These are phyloP conservation scores for Lasiosphaeria hispida DNA, from an alignment of 495 filamentous ascomycete genomes.

Conservation along the genomic window DNA sequence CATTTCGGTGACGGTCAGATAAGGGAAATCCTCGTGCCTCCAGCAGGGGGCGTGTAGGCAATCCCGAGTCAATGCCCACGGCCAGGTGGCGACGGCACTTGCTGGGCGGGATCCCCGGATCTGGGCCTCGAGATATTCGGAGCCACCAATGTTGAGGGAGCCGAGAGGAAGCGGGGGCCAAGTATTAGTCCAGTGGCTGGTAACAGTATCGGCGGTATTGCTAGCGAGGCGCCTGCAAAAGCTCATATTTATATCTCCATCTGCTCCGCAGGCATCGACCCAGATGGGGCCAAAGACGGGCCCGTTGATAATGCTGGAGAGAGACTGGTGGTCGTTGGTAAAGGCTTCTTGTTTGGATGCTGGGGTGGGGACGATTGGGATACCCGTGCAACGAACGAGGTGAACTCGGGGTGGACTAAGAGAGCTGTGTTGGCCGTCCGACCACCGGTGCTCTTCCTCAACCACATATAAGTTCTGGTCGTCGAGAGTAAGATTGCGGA, in stretches of 20 bases:
- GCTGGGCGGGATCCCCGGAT: background rate
- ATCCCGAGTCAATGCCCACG: background rate
- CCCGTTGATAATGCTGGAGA: slow-evolving; percentile 17
- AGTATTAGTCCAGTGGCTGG: background rate
- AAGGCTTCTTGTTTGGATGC: background rate
- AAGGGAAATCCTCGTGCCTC: slow-evolving; percentile 55
- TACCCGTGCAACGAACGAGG: slow-evolving; percentile 48
- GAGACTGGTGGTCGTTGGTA: background rate
- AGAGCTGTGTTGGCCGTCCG: slow-evolving; percentile 42
- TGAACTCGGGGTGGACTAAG: slow-evolving; percentile 42
- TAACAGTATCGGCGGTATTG: background rate
- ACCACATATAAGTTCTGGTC: slow-evolving; percentile 45
- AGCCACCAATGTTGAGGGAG: background rate
- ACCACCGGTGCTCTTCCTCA: slow-evolving; percentile 52
- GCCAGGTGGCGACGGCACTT: background rate
- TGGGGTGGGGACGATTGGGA: slow-evolving; percentile 45
- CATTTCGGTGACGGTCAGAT: slow-evolving; percentile 55
- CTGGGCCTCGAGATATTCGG: background rate
- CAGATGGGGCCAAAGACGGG: slow-evolving; percentile 52
- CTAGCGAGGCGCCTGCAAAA: slow-evolving; percentile 37
- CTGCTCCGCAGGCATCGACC: slow-evolving; percentile 46
- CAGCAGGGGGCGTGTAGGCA: slow-evolving; percentile 48
- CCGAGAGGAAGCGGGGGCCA: background rate
- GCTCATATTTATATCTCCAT: slow-evolving; percentile 45
- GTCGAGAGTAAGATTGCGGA: slow-evolving; percentile 56